phyloP scores from a whole-genome alignment of 208 protist species.

The Leishmania turanica region DNA sequence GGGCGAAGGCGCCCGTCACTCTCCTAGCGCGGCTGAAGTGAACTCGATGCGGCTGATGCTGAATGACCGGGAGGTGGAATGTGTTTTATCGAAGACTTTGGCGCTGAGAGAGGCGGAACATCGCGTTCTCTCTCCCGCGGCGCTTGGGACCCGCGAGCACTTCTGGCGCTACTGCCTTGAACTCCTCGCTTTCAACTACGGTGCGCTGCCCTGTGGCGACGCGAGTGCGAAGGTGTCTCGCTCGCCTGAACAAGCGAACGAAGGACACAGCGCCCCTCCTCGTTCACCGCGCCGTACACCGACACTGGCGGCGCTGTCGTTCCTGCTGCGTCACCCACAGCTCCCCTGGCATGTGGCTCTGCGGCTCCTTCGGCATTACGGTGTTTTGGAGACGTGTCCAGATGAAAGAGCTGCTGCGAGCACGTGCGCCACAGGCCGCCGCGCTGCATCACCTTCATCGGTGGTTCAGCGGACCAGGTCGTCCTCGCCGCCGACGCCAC shows the following conservation, averaged over 20 bases:
- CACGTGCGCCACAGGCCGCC: background rate
- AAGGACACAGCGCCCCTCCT: background rate
- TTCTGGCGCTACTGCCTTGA: slow-evolving; percentile 52
- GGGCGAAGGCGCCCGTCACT: background rate
- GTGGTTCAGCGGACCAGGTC: background rate
- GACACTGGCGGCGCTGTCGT: slow-evolving; percentile 40
- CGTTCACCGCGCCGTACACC: slow-evolving; percentile 21
- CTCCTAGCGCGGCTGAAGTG: background rate
- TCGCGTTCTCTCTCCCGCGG: background rate
- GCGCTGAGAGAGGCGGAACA: background rate
- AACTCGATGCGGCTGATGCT: slow-evolving; percentile 14
- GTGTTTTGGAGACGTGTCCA: background rate
- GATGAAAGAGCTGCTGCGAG: background rate
- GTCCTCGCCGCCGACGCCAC: slow-evolving; percentile 6
- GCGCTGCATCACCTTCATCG: background rate
- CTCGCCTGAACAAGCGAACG: background rate
- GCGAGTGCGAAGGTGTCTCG: background rate
- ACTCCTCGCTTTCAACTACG: slow-evolving; percentile 48
- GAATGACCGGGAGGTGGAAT: slow-evolving; percentile 58
- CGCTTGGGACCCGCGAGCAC: background rate
- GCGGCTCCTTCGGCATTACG: slow-evolving; percentile 22
- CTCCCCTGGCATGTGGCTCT: slow-evolving; percentile 50
- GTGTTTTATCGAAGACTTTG: slow-evolving; percentile 53
- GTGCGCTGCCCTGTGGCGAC: background rate
- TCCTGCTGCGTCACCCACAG: slow-evolving; percentile 41